A percentile compares a stretch with the other conserved stretches of the same genome.
Evolutionary conservation across 1,284 basidiomycete genomes (phyloP).

Genomic region (Ganoderma leucocontextum): DNA sequence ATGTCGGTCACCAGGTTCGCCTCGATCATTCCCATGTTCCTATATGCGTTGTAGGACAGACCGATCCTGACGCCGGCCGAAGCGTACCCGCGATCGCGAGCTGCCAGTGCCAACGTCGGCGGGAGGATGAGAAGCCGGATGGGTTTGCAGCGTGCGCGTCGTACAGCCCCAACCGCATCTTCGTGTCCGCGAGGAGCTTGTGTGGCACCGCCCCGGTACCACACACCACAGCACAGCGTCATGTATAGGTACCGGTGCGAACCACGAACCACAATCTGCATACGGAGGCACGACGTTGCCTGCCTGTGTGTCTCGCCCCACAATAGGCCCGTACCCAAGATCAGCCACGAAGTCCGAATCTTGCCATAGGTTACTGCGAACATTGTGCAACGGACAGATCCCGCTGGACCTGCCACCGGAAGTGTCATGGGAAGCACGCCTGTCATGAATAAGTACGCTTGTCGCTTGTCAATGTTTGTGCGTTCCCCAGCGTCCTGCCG

Average conservation of each 20-base stretch:
- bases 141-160: not conserved
- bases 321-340: no score
- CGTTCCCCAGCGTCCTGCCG: not conserved
- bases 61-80: not conserved
- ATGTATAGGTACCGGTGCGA: not conserved
- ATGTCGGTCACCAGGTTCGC: not conserved
- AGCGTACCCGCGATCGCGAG: not conserved
- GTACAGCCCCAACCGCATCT: not conserved
- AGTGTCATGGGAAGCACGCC: not conserved
- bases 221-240: not conserved
- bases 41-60: not conserved
- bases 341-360: not conserved
- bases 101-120: not conserved
- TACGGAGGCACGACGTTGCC: not conserved
- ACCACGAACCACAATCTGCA: not conserved
- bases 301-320: not conserved
- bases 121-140: slow-evolving; percentile 1
- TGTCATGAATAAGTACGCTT: not conserved
- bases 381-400: not conserved
- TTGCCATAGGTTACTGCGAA: not conserved
- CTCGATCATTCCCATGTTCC: not conserved
- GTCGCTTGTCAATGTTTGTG: not conserved
- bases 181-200: not conserved
- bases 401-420: slow-evolving; percentile 1
- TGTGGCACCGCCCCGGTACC: not conserved